Evolutionary conservation across 768 basidiomycete species (phyloP).

Genomic region (Termitomyces titanicus): DNA sequence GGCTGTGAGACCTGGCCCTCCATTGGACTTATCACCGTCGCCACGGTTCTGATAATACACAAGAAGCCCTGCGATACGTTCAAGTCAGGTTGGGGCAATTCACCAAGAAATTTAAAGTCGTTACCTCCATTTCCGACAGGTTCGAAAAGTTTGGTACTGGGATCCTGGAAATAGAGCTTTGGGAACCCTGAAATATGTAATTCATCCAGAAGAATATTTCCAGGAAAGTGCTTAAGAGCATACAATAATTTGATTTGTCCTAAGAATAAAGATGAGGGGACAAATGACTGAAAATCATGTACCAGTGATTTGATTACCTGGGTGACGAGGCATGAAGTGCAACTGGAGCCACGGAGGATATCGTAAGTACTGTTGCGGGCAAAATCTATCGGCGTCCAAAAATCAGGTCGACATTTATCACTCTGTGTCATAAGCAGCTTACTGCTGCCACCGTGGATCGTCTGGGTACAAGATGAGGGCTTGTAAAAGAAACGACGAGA

Average conservation of each 20-base stretch:
- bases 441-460: slow-evolving; percentile 37
- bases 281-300: neutral
- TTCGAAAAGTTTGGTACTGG: slow-evolving; percentile 31
- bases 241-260: slow-evolving; percentile 40
- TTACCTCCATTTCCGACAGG: slow-evolving; percentile 35
- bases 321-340: slow-evolving; percentile 34
- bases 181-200: slow-evolving; percentile 30
- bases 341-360: slow-evolving; percentile 30
- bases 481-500: neutral
- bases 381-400: slow-evolving; percentile 24
- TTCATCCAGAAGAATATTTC: neutral
- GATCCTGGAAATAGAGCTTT: slow-evolving; percentile 39
- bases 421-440: slow-evolving; percentile 3
- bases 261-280: slow-evolving; percentile 8
- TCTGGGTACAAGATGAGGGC: slow-evolving; percentile 16
- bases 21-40: slow-evolving; percentile 31
- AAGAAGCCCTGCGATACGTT: slow-evolving; percentile 25
- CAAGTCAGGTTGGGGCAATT: neutral
- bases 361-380: slow-evolving; percentile 30
- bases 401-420: neutral
- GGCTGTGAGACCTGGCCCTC: slow-evolving; percentile 36
- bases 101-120: neutral
- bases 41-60: slow-evolving; percentile 43
- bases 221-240: neutral
- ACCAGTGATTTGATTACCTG: slow-evolving; percentile 20